Evolutionary conservation across 352 stramenopile species (phyloP).

Genomic region (Phytophthora megakarya): DNA sequence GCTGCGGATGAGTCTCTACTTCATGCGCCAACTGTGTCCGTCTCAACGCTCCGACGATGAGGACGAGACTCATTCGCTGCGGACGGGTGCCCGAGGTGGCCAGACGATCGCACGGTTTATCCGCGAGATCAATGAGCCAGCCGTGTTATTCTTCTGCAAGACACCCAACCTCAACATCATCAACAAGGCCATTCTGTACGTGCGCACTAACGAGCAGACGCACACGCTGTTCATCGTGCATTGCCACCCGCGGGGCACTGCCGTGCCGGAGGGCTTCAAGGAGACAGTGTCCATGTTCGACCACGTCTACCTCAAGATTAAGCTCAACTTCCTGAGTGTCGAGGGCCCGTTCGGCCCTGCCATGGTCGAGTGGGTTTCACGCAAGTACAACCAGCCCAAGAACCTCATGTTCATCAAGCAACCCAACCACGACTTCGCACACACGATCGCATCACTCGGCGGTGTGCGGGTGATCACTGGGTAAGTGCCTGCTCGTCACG

Average conservation of each 20-base stretch:
- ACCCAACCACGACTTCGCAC: conserved; percentile 93
- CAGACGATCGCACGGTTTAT: conserved; percentile 88
- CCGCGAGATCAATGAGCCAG: conserved; percentile 87
- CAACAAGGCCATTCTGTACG: conserved; percentile 96
- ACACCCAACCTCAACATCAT: conserved; percentile 91
- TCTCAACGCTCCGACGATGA: conserved; percentile 52
- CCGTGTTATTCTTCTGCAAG: conserved; percentile 95
- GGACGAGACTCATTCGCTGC: conserved; percentile 57
- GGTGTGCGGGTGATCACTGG: conserved; percentile 93
- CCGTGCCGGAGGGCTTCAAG: conserved; percentile 71
- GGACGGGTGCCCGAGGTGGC: conserved; percentile 79
- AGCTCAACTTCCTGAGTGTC: conserved; percentile 93
- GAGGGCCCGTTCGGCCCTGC: conserved; percentile 86
- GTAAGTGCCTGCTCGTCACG: conserved; percentile 25
- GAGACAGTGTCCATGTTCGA: conserved; percentile 92
- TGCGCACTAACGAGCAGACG: conserved; percentile 94
- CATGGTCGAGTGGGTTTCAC: conserved; percentile 92
- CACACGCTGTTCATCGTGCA: conserved; percentile 92
- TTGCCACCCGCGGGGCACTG: conserved; percentile 70
- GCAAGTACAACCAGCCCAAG: conserved; percentile 90
- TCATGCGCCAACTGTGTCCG: conserved; percentile 73
- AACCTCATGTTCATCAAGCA: conserved; percentile 98
- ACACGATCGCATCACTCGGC: conserved; percentile 92
- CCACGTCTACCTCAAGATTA: conserved; percentile 95
- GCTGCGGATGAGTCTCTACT: conserved; percentile 82